Base-by-base conservation (phyloP, 2,329 filamentous ascomycete genomes). In the Calonectria fujianensis region DNA sequence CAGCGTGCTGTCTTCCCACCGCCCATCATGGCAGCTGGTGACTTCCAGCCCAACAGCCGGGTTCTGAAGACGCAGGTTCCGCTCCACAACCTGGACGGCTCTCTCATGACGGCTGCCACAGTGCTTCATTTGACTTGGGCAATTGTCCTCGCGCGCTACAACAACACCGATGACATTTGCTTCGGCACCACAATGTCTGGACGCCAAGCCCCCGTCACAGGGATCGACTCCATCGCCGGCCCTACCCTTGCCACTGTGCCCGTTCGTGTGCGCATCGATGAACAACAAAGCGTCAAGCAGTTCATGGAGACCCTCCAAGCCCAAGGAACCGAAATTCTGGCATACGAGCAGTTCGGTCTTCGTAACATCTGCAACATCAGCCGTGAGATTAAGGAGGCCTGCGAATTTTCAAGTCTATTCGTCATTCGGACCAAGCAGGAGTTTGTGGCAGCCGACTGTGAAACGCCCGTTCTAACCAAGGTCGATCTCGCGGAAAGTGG, bases 101-200 rank as follows among this genome's bases (percentile, higher is more conserved):
- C 39, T 11, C 41, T 24, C 37, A 67, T 73, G 4, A 78, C 75
- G 0, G 61, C 63, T 8, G 45, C 78, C 0, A 80, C 59, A 0
- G 16, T 79, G 7, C 27, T 81, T 20, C 74, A 74, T 0, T 86
- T 88, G 35, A 90, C 91, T 0, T 86, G 89, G 78, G 86, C 87
- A 9, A 87, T 89, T 71, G 79, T 93, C 2, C 92, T 4, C 83
- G 86, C 27, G 83, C 84, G 9, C 92, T 92, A 75, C 79, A 86
- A 3, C 37, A 89, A 74, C 1, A 75, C 71, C 0, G 54, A 84
- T 1, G 86, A 88, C 66, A 82, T 88, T 11, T 80, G 86, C 13
- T 88, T 88, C 61, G 87, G 87, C 0, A 83, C 84, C 69, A 87
- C 86, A 0, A 77, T 88, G 2, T 86, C 86, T 3, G 87, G 87